A percentile compares a stretch with the other conserved stretches of the same genome.
Conservation (phyloP, 2,329 filamentous ascomycete species). For the Botrytis squamosa region DNA sequence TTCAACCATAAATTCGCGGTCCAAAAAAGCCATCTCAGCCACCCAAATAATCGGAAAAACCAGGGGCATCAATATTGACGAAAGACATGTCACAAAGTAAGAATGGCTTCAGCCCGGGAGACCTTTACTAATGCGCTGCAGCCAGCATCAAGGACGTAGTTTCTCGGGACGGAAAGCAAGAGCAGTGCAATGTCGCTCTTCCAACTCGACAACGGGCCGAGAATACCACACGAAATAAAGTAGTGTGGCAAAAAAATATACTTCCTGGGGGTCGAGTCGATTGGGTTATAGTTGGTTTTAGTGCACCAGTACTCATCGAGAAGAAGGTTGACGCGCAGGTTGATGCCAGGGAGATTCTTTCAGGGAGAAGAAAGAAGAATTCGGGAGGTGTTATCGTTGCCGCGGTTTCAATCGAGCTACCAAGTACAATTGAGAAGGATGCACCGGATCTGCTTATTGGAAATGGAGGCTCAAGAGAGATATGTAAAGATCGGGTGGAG, state of each 20-base stretch:
- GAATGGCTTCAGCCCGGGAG: not conserved
- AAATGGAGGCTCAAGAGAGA: not conserved
- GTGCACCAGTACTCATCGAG: not conserved
- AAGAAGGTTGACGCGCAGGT: not conserved
- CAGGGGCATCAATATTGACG: accelerated
- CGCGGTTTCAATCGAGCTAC: not conserved
- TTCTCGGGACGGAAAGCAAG: not conserved
- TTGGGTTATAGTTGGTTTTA: constrained; percentile 11
- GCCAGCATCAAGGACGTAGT: not conserved
- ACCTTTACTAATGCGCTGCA: constrained; percentile 1
- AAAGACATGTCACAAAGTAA: not conserved
- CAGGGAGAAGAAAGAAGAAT: no score
- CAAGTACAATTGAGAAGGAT: not conserved
- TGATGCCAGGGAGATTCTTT: no score
- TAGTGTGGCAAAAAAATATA: not conserved
- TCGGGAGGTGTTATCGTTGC: no score
- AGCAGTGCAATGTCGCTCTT: not conserved
- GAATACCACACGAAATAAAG: not conserved
- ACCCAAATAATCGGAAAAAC: accelerated
- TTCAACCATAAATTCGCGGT: not conserved
- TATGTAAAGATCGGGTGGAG: not conserved
- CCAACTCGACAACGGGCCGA: not conserved
- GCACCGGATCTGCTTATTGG: not conserved
- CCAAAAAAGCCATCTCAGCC: no score
- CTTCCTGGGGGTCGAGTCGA: not conserved